Conservation (phyloP, 345 rosid species). For the Lepidium didymum region DNA sequence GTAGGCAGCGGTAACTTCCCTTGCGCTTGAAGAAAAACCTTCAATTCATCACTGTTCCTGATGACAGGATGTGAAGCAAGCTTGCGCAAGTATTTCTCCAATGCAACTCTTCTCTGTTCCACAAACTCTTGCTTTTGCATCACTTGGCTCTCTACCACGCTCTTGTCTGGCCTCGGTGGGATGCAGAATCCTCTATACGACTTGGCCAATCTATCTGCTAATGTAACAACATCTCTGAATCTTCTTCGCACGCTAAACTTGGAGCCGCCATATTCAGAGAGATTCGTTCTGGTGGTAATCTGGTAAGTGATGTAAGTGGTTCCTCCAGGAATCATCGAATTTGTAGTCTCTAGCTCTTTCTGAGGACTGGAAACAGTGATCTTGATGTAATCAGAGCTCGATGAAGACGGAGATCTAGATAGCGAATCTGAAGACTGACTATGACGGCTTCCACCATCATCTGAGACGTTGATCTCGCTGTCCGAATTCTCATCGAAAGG, state of each 20-base stretch:
- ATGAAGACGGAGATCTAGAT: conserved; percentile 55
- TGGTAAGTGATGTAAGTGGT: conserved; percentile 62
- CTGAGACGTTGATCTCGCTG: conserved; percentile 54
- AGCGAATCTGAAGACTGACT: conserved; percentile 39
- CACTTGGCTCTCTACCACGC: conserved; percentile 87
- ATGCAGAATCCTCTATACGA: conserved; percentile 77
- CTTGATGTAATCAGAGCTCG: conserved; percentile 47
- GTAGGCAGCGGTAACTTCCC: conserved; percentile 64
- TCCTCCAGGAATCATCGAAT: conserved; percentile 65
- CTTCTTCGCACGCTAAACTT: conserved; percentile 79
- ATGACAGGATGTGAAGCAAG: conserved; percentile 70
- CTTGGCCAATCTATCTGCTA: conserved; percentile 79
- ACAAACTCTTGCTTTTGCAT: conserved; percentile 98
- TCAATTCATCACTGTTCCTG: conserved; percentile 73
- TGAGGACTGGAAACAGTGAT: conserved; percentile 85
- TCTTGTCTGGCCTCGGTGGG: conserved; percentile 93
- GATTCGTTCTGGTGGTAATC: conserved; percentile 77
- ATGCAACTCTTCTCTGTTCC: conserved; percentile 81
- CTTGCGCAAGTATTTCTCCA: conserved; percentile 81
- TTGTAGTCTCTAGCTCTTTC: conserved; percentile 71
- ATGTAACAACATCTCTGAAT: conserved; percentile 74
- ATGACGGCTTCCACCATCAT: conserved; percentile 32
- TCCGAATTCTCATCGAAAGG: conserved; percentile 56
- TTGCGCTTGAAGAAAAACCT: conserved; percentile 67
- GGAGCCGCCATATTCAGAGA: conserved; percentile 48